A percentile compares a stretch with the other conserved stretches of the same genome.
These are phyloP conservation scores for Xanthoceras sorbifolium DNA, from an alignment of 345 rosid genomes.

Conservation along the genomic window DNA sequence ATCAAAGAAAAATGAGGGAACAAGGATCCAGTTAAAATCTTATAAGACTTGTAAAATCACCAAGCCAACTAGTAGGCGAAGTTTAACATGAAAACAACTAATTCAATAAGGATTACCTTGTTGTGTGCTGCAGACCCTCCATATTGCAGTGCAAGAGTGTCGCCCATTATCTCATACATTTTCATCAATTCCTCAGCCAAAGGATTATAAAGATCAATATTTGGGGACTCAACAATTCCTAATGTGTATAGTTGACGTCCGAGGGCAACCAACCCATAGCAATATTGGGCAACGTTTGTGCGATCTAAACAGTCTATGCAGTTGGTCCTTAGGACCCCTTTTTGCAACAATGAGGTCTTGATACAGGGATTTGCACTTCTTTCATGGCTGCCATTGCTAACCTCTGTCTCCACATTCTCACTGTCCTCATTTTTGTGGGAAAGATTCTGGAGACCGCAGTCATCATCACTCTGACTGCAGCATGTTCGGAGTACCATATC, in stretches of 20 bases:
- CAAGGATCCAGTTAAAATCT: not conserved
- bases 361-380: constrained; percentile 30
- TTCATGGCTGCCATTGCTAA: constrained; percentile 23
- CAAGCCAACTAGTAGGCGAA: not conserved
- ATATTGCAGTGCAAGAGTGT: constrained; percentile 91
- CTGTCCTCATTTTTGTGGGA: constrained; percentile 34
- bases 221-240: constrained; percentile 48
- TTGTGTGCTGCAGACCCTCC: constrained; percentile 99
- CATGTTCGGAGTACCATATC: constrained; percentile 29
- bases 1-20: constrained; percentile 14
- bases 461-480: constrained; percentile 47
- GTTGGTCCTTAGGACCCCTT: constrained; percentile 87
- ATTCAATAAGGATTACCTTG: constrained; percentile 52
- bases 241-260: constrained; percentile 76
- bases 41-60: not conserved
- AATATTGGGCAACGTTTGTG: constrained; percentile 96
- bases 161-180: constrained; percentile 92
- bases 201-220: constrained; percentile 66
- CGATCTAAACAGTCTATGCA: constrained; percentile 99
- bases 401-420: constrained; percentile 32
- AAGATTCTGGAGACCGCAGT: constrained; percentile 24
- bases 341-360: constrained; percentile 60
- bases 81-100: not conserved
- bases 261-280: constrained; percentile 81
- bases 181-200: constrained; percentile 79